A percentile compares a stretch with the other conserved stretches of the same genome.
These are phyloP conservation scores for Aspergillus unguis DNA, from an alignment of 2,329 filamentous ascomycete genomes.

Conservation along the genomic window DNA sequence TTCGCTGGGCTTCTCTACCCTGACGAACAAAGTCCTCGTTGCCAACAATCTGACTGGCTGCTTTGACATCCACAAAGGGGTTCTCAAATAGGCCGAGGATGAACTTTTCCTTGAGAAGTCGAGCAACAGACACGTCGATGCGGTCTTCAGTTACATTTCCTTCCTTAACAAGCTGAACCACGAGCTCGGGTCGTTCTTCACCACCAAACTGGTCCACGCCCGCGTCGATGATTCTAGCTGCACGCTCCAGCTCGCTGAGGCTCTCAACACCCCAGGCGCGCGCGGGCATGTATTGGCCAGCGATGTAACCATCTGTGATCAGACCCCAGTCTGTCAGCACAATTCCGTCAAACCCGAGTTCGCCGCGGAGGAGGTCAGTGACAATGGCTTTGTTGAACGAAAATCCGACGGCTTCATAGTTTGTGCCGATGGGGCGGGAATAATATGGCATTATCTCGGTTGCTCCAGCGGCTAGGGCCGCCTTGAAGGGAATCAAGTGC, in stretches of 20 bases:
- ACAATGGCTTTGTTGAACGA: background rate
- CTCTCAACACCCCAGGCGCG: slow-evolving; percentile 3
- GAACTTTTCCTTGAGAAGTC: slow-evolving; percentile 2
- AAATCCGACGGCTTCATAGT: background rate
- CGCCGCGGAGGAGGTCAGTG: background rate
- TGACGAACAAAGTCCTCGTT: background rate
- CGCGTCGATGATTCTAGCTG: background rate
- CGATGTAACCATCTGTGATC: background rate
- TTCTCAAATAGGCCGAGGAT: slow-evolving; percentile 1
- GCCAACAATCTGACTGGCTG: background rate
- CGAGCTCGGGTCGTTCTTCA: background rate
- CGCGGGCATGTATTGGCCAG: background rate
- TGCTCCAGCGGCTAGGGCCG: background rate
- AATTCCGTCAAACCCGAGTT: slow-evolving; percentile 2
- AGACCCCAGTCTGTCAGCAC: slow-evolving; percentile 6
- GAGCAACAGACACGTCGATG: background rate
- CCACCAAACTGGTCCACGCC: slow-evolving; percentile 7
- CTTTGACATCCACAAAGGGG: background rate
- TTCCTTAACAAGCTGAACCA: background rate
- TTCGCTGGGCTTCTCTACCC: background rate
- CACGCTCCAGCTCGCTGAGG: background rate
- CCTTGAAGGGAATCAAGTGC: background rate
- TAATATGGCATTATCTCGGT: slow-evolving; percentile 3
- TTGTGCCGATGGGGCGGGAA: background rate
- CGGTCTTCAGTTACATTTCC: background rate